phyloP scores from a whole-genome alignment of 768 basidiomycete species.

The Trametes meyenii region DNA sequence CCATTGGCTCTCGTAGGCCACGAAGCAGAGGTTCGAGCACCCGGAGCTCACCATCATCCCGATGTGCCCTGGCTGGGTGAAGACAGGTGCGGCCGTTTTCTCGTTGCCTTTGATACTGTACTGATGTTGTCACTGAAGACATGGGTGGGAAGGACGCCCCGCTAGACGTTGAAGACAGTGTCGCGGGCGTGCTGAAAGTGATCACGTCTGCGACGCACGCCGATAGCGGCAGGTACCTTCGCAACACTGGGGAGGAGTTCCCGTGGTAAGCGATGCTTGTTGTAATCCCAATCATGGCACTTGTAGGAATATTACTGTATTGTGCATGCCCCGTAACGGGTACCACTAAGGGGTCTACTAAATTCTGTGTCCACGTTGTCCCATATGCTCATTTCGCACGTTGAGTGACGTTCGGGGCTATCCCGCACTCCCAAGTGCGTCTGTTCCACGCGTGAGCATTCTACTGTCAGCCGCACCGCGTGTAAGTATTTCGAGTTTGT shows the following conservation, averaged over 20 bases:
- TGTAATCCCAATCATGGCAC: background rate
- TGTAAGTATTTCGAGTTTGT: no score
- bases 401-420: no score
- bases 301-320: background rate
- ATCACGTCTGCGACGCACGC: background rate
- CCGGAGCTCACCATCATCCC: slow-evolving; percentile 37
- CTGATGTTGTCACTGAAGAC: slow-evolving; percentile 2
- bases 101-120: background rate
- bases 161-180: slow-evolving; percentile 14
- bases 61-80: slow-evolving; percentile 43
- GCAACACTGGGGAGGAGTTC: slow-evolving; percentile 10
- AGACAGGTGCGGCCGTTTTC: slow-evolving; percentile 21
- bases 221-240: slow-evolving; percentile 20
- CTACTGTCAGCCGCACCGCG: no score
- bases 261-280: slow-evolving; percentile 9
- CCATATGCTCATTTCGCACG: no score
- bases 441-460: no score
- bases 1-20: slow-evolving; percentile 30
- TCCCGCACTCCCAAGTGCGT: no score
- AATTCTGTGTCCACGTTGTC: no score
- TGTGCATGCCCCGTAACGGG: no score
- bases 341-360: no score
- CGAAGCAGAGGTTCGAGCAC: slow-evolving; percentile 39
- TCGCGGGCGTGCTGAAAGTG: slow-evolving; percentile 13
- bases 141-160: slow-evolving; percentile 17